Evolutionary conservation across 306 rosid genomes (phyloP), one percentile per base, ranked within the genome.

Genomic region (Rosa chinensis): DNA sequence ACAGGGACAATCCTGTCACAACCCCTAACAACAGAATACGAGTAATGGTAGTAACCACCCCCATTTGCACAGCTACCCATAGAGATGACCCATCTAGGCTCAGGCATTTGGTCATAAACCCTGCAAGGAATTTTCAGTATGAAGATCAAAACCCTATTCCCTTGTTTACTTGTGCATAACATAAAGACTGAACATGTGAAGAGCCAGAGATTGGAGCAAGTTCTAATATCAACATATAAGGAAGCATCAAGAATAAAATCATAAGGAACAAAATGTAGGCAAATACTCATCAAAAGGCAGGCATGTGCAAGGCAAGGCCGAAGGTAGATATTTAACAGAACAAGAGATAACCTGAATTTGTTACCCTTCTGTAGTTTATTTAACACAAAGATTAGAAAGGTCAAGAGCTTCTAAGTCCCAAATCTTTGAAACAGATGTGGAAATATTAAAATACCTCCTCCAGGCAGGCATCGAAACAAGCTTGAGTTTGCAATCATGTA

Each of bases 31-130:
- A 96, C 98, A 0, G 99, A 87, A 86, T 93, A 93, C 0, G 99
- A 96, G 84, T 96, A 96, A 84, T 96, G 99, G 79, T 96, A 96
- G 89, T 96, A 96, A 78, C 99, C 99, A 77, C 99, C 99, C 7
- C 99, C 99, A 61, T 96, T 96, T 75, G 99, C 99, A 72, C 99
- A 96, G 83, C 99, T 96, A 84, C 99, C 99, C 99, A 96, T 96
- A 10, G 99, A 96, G 86, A 96, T 82, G 12, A 96, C 97, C 99
- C 99, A 96, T 82, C 97, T 84, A 10, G 99, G 99, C 74, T 96
- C 99, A 1, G 99, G 99, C 99, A 96, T 96, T 85, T 96, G 98
- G 81, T 96, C 99, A 84, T 96, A 96, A 77, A 96, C 99, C 96
- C 98, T 96, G 90, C 75, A 86, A 66, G 23, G 78, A 9, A 25